Evolutionary conservation across 257 asterid species (phyloP), one percentile per base, ranked within the genome.

Genomic region (Petunia secreta): DNA sequence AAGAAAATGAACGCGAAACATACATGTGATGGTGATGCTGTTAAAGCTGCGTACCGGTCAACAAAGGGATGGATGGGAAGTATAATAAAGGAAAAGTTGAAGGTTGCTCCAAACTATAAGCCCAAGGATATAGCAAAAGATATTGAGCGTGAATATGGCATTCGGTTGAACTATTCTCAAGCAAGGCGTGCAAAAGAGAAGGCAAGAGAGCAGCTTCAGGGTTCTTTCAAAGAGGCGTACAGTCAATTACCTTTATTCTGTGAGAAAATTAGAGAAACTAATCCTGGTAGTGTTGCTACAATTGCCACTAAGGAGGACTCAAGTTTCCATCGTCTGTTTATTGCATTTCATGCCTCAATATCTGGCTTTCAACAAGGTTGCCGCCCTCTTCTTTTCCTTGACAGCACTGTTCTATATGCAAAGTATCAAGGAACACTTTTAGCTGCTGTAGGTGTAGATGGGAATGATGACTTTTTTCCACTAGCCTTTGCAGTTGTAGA

Each of bases 151-250:
- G 98, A 96, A 81, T 96, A 96, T 85, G 99, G 98, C 83, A 94
- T 96, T 89, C 97, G 91, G 83, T 87, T 96, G 93, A 96, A 94
- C 86, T 93, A 93, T 86, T 92, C 98, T 3, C 99, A 94, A 81
- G 99, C 99, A 16, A 88, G 99, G 94, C 98, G 98, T 13, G 99
- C 99, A 66, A 95, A 95, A 87, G 99, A 95, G 90, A 92, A 92
- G 77, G 99, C 99, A 44, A 82, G 99, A 44, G 98, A 93, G 90
- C 99, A 96, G 87, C 98, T 96, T 85, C 99, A 94, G 86, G 99
- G 98, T 1, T 93, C 99, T 37, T 94, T 91, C 83, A 91, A 91
- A 83, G 98, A 96, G 86, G 99, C 99, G 1, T 96, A 96, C 88
- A 87, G 91, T 79, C 97, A 89, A 84, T 84, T 96, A 57, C 99